Percentiles rank a stretch among this genome's conserved stretches.
Evolutionary conservation across 768 basidiomycete genomes (phyloP).

Genomic region (Gelatoporia subvermispora): DNA sequence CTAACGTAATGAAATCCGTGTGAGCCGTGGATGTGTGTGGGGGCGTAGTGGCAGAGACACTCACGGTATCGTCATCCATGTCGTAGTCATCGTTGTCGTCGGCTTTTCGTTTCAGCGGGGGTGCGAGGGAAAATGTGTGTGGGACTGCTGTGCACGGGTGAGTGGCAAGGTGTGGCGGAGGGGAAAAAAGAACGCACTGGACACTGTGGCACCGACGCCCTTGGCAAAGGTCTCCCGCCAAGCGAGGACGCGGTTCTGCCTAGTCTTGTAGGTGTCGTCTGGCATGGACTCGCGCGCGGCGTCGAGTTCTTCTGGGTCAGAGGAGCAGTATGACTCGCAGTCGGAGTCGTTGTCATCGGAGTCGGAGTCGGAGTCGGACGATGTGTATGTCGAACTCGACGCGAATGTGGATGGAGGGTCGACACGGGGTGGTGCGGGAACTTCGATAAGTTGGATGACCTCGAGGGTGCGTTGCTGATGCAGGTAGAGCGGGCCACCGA

Average conservation of each 20-base stretch:
- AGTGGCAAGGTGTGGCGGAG: background rate
- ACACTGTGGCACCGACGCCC: conserved; percentile 33
- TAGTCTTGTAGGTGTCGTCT: conserved; percentile 47
- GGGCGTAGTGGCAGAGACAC: conserved; percentile 14
- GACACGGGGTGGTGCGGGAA: conserved; percentile 45
- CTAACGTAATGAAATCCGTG: conserved; percentile 23
- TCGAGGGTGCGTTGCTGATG: conserved; percentile 45
- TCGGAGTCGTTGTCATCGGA: conserved; percentile 37
- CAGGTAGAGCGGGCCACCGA: conserved; percentile 33
- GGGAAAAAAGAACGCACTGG: conserved; percentile 31
- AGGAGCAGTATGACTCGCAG: conserved; percentile 71
- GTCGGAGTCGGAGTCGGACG: conserved; percentile 30
- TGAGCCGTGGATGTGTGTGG: background rate
- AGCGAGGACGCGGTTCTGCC: conserved; percentile 63
- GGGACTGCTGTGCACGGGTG: too few species aligned
- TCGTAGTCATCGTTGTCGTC: conserved; percentile 27
- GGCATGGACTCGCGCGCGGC: conserved; percentile 20
- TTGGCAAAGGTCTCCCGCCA: conserved; percentile 63
- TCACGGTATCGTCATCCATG: conserved; percentile 36
- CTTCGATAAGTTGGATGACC: conserved; percentile 75
- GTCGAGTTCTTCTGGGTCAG: conserved; percentile 34
- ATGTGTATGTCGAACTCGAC: conserved; percentile 36
- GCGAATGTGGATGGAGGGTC: conserved; percentile 32
- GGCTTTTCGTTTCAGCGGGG: conserved; percentile 46
- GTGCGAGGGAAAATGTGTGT: conserved; percentile 18